Percentiles rank a stretch among this genome's conserved stretches.
These are phyloP conservation scores for Nymphaea colorata DNA, from an alignment of 164 flowering plant genomes.

Conservation along the genomic window DNA sequence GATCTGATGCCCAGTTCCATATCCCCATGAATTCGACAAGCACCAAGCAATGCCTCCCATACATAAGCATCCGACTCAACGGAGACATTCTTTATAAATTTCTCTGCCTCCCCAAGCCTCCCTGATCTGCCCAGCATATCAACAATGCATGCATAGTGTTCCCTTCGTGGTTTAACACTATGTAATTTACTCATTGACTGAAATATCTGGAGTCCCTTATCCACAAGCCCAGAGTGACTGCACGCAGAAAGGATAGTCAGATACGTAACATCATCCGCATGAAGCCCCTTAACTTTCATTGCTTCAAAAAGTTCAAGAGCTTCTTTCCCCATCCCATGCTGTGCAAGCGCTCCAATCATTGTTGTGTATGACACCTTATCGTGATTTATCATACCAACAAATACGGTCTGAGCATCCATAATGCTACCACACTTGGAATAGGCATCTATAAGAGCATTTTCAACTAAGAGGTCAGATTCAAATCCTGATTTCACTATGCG, in stretches of 20 bases:
- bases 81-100: conserved; percentile 15
- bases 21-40: conserved; percentile 32
- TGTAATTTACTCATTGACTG: conserved; percentile 16
- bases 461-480: conserved; percentile 13
- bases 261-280: conserved; percentile 24
- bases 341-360: conserved; percentile 26
- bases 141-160: conserved; percentile 30
- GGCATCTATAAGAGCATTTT: conserved; percentile 25
- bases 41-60: conserved; percentile 33
- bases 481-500: conserved; percentile 12
- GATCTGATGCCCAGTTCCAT: conserved; percentile 15
- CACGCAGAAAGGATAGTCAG: conserved; percentile 28
- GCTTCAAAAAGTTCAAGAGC: conserved; percentile 18
- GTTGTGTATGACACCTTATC: conserved; percentile 29
- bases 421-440: conserved; percentile 26
- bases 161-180: conserved; percentile 18
- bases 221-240: conserved; percentile 30
- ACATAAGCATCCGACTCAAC: conserved; percentile 19
- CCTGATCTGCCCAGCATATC: conserved; percentile 35
- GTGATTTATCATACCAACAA: conserved; percentile 17
- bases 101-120: conserved; percentile 23
- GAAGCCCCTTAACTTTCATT: conserved; percentile 23
- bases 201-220: conserved; percentile 25
- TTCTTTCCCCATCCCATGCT: conserved; percentile 30
- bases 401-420: conserved; percentile 17